phyloP scores from a whole-genome alignment of 2,329 filamentous ascomycete genomes.

The Alternaria brassicae region DNA sequence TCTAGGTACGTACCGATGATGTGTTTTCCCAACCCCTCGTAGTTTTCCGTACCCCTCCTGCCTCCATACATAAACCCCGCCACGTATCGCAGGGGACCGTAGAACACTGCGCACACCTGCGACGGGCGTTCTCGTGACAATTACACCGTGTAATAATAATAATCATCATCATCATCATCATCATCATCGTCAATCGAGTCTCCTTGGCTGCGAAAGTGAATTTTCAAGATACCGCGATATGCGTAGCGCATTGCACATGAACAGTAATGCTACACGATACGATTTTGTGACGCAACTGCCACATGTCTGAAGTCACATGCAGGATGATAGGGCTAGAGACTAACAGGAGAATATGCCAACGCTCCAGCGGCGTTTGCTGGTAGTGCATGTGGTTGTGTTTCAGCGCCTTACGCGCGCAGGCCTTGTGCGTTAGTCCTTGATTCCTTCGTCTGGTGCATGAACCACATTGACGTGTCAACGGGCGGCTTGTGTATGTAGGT shows the following conservation, averaged over 20 bases:
- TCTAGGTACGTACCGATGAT: background rate
- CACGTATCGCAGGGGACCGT: background rate
- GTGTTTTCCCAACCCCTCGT: background rate
- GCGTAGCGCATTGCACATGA: background rate
- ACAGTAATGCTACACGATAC: background rate
- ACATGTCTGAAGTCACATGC: background rate
- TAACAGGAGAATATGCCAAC: background rate
- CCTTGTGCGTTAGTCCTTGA: constrained; percentile 2
- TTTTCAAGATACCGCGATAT: background rate
- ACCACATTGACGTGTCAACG: constrained; percentile 46
- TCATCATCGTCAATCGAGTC: background rate
- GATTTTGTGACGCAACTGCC: background rate
- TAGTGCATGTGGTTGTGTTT: background rate
- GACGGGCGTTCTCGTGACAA: background rate
- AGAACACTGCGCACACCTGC: background rate
- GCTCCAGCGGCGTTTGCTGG: background rate
- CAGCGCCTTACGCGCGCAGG: constrained; percentile 11
- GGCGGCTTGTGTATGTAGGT: background rate
- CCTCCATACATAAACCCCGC: constrained; percentile 1
- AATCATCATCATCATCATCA: too few relatives aligned
- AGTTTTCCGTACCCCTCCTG: background rate
- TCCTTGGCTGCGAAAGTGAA: background rate
- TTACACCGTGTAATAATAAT: background rate
- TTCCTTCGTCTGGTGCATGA: constrained; percentile 31
- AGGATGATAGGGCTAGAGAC: background rate